Base-by-base conservation (phyloP, 345 rosid genomes). In the Turnera subulata region DNA sequence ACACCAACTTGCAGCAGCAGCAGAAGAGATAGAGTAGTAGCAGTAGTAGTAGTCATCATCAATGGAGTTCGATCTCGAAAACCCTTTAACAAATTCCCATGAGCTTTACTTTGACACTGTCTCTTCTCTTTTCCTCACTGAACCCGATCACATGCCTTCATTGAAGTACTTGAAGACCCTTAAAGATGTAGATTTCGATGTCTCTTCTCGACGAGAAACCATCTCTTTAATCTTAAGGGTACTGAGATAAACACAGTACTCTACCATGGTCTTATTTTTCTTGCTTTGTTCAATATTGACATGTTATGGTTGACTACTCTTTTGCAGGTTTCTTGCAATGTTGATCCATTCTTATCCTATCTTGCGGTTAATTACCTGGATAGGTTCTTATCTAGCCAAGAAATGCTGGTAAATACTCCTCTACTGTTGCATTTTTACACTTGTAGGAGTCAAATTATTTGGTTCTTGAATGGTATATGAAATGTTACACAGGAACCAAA, bases 361-460 rank as follows among this genome's bases (percentile, higher is more conserved):
- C 91, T 90, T 39, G 92, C 95, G 11, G 75, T 79, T 19, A 90
- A 86, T 71, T 90, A 90, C 69, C 75, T 90, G 32, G 97, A 90
- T 72, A 80, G 97, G 60, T 86, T 84, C 76, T 50, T 90, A 49
- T 83, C 90, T 6, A 73, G 63, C 66, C 86, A 78, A 71, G 79
- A 51, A 59, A 72, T 74, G 45, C 82, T 55, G 80, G 97, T 89
- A 83, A 72, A 17, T 21, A 24, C 4, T 37, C 52, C 15, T 33
- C 13, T 55, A 13, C 40, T 51, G 38, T 15, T 29, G 10, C 14
- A 24, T 39, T 22, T n/a, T n/a, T n/a, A n/a, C n/a, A 6, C 0
- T 21, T 33, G 4, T 19, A 29, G 35, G 35, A 29, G n/a, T 20
- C 37, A n/a, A 0, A 13, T 18, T 29, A 39, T 1, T 14, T 33